These are phyloP conservation scores for Pulveroboletus frians DNA, from an alignment of 768 basidiomycete species.

Conservation along the genomic window DNA sequence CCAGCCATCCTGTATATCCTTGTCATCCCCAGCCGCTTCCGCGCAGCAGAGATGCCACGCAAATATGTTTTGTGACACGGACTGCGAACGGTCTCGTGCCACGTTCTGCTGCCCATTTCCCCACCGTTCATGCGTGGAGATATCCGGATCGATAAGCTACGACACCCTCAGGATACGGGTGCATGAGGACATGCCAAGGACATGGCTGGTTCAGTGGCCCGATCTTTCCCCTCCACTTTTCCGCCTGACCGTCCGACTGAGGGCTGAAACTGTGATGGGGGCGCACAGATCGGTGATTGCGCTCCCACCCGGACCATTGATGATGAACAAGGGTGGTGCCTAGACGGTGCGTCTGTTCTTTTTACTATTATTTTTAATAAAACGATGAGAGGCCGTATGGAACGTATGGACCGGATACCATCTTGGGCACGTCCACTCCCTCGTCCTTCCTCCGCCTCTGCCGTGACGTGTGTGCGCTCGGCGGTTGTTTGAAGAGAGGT, in stretches of 20 bases:
- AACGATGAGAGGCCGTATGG: not conserved
- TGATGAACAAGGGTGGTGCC: not conserved
- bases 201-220: not conserved
- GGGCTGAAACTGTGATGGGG: not conserved
- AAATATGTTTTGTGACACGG: conserved; percentile 1
- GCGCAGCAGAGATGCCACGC: conserved; percentile 4
- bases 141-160: conserved; percentile 20
- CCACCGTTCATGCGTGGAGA: too few species aligned
- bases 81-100: conserved; percentile 2
- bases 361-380: not conserved
- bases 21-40: conserved; percentile 13
- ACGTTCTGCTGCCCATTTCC: too few species aligned
- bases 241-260: not conserved
- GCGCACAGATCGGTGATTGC: conserved; percentile 18
- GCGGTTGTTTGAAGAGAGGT: not conserved
- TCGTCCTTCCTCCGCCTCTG: not conserved
- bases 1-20: conserved; percentile 16
- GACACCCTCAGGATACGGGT: too few species aligned
- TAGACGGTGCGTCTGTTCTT: conserved; percentile 5
- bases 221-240: not conserved
- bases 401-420: not conserved
- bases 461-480: conserved; percentile 10
- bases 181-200: not conserved
- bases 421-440: not conserved
- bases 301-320: conserved; percentile 9